Evolutionary conservation across 2,329 filamentous ascomycete genomes (phyloP).

Genomic region (Salinomyces thailandicus): DNA sequence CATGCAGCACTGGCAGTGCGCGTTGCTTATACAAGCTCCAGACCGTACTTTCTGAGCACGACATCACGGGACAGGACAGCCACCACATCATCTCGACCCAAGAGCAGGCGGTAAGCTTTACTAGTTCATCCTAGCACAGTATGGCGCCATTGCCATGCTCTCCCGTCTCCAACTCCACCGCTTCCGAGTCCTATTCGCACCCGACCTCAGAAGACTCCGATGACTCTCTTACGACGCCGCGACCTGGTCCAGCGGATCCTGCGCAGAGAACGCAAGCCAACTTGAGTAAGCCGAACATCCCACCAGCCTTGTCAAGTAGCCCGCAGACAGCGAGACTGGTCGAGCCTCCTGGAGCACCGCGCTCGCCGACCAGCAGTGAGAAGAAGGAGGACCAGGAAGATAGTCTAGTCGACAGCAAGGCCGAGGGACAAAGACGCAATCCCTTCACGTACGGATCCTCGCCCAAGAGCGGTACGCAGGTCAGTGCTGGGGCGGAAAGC

Average conservation of each 20-base stretch:
- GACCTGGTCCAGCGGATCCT: constrained; percentile 24
- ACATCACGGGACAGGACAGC: neutral
- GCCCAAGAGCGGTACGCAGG: constrained; percentile 2
- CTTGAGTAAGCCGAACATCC: constrained; percentile 18
- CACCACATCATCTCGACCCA: neutral
- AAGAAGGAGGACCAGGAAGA: constrained; percentile 2
- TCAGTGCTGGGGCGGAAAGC: neutral
- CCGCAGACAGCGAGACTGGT: constrained; percentile 3
- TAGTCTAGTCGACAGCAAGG: constrained; percentile 2
- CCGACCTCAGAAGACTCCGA: constrained; percentile 21
- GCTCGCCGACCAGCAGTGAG: neutral
- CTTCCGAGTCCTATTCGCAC: constrained; percentile 15
- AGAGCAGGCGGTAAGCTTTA: constrained; percentile 2
- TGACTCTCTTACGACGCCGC: constrained; percentile 24
- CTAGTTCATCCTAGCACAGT: constrained; percentile 1
- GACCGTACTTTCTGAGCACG: neutral
- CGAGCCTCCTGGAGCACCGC: neutral
- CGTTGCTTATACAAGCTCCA: neutral
- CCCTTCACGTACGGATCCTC: constrained; percentile 10
- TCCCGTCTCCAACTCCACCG: constrained; percentile 23
- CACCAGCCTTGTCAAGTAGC: constrained; percentile 6
- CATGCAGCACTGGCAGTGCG: neutral
- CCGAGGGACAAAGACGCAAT: constrained; percentile 11
- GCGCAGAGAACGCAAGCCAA: constrained; percentile 17
- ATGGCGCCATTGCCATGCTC: constrained; percentile 20